A percentile compares a stretch with the other conserved stretches of the same genome.
phyloP scores from a whole-genome alignment of 306 rosid species.

The Rubus idaeus region DNA sequence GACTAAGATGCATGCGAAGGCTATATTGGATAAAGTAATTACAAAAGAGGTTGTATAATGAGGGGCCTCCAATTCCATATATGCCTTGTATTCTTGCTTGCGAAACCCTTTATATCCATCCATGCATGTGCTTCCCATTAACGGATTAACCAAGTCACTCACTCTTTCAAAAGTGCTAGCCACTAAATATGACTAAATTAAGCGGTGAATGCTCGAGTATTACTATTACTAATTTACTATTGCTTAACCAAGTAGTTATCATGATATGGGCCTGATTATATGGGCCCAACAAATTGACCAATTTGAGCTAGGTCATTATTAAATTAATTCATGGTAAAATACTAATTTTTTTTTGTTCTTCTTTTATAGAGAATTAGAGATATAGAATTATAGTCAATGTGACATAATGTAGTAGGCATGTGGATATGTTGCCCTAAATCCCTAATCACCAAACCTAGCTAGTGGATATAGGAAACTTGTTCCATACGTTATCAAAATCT shows the following conservation, averaged over 20 bases:
- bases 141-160: neutral
- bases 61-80: neutral
- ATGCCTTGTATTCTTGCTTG: neutral
- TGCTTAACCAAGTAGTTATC: no score
- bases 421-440: neutral
- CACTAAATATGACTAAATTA: neutral
- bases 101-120: neutral
- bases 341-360: no score
- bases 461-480: neutral
- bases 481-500: neutral
- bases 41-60: neutral
- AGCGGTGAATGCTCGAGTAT: neutral
- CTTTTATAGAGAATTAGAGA: neutral
- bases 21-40: neutral
- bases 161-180: neutral
- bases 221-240: no score
- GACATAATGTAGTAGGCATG: neutral
- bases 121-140: neutral
- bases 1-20: neutral
- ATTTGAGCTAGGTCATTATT: no score
- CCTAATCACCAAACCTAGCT: conserved; percentile 1
- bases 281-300: no score
- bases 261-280: no score
- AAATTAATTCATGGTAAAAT: no score
- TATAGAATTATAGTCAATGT: no score